Base-by-base conservation (phyloP, 257 asterid species). In the Ilex aquifolium region DNA sequence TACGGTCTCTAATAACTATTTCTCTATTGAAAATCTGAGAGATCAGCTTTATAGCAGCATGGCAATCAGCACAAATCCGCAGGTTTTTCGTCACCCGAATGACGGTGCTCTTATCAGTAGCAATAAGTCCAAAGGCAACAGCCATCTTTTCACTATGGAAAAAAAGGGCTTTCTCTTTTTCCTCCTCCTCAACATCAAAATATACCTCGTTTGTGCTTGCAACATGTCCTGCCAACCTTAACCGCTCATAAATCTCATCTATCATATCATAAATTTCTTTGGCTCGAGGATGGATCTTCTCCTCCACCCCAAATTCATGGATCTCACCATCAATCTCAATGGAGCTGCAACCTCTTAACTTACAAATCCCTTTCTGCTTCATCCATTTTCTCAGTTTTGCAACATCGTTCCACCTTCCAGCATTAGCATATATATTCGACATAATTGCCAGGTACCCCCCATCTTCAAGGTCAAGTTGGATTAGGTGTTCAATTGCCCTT, bases 391-490 rank as follows among this genome's bases (percentile, higher is more conserved):
- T 58, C 50, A 68, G 57, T 32, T 48, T 68, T 44, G 67, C 36
- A 44, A 55, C 73, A 61, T 60, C 68, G 29, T 44, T 49, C 67
- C 67, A 68, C 53, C 73, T 61, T 48, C 73, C 73, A 31, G 73
- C 73, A 68, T 68, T 68, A 12, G 73, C 67, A 60, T 68, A 68
- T 55, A 68, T 68, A 48, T 68, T 68, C 39, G 73, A 68, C 73
- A 68, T 68, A n/a, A 67, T 67, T 51, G 72, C 66, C 6, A 67
- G 52, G 57, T 67, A 67, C 17, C 72, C 72, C 16, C 73, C 73
- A 21, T 68, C 73, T 17, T 55, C 67, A 39, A 40, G 44, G 63
- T 68, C 67, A 61, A 68, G 67, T 53, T 68, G 67, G 40, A 61
- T 68, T 55, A 68, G 61, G 36, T 61, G 62, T 44, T 68, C 73